Evolutionary conservation across 177 flowering plant genomes (phyloP), one percentile per base, ranked within the genome.

Genomic region (Vitis hybrid): DNA sequence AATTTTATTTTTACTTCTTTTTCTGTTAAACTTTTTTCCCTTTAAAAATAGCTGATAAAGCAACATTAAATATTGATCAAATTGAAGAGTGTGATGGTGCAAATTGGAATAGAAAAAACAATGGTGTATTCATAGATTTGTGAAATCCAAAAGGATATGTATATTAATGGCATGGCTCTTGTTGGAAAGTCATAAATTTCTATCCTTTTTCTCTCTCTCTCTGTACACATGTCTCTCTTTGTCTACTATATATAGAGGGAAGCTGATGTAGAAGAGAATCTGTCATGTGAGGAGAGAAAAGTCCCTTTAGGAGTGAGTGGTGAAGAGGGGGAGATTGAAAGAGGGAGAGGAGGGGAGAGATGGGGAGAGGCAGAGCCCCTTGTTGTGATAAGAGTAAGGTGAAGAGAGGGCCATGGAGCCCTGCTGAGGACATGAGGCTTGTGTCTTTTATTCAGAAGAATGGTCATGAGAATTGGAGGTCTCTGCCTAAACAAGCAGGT

Each of bases 401-500:
- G 77, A 91, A 87, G 80, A 90, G 79, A 70, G 97, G 97, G 5
- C 89, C 97, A 64, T 90, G 97, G 97, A 81, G 89, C 21, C 86
- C 89, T 60, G 80, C 75, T 1, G 97, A 91, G 73, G 94, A 90
- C 52, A 49, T 77, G 70, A 84, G 72, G 74, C 92, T 91, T 66
- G 73, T 82, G 24, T 52, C 84, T 48, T 87, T 79, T 69, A 86
- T 90, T 68, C 84, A 80, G 65, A 82, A 77, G 63, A 74, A 86
- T 79, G 97, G 97, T 3, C 97, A 91, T 75, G 79, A 67, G 1
- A 91, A 91, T 48, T 91, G 93, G 97, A 80, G 97, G n/a, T 83
- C 93, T 73, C 94, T 91, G 67, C 97, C 97, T 21, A 87, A 78
- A 67, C 85, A 78, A 74, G 94, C 97, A 64, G 97, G 94, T 90